A percentile compares a stretch with the other conserved stretches of the same genome.
Evolutionary conservation across 2,329 filamentous ascomycete genomes (phyloP).

Genomic region (Tetracladium maxilliforme): DNA sequence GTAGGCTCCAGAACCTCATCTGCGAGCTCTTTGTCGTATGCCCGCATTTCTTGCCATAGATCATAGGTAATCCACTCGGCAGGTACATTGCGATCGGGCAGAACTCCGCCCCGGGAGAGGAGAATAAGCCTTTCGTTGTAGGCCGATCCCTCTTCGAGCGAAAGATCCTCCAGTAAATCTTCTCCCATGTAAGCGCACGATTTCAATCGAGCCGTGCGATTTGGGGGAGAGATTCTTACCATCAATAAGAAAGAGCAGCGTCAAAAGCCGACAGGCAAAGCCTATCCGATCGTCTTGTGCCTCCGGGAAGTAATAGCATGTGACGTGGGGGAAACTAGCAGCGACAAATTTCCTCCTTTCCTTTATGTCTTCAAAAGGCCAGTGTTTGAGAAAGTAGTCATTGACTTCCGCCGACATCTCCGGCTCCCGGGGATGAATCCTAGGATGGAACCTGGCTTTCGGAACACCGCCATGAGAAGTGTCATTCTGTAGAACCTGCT

Average conservation of each 20-base stretch:
- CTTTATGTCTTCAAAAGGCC: constrained; percentile 18
- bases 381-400: constrained; percentile 20
- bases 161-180: constrained; percentile 26
- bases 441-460: no score
- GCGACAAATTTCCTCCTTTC: constrained; percentile 15
- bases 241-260: constrained; percentile 25
- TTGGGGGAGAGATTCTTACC: constrained; percentile 12
- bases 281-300: constrained; percentile 21
- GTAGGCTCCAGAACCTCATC: constrained; percentile 20
- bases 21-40: constrained; percentile 16
- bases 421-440: constrained; percentile 13
- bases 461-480: no score
- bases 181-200: neutral
- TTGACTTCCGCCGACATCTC: constrained; percentile 18
- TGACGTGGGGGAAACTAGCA: constrained; percentile 18
- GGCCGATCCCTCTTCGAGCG: constrained; percentile 18
- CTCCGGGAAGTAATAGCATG: constrained; percentile 21
- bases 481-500: no score
- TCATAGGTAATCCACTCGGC: constrained; percentile 22
- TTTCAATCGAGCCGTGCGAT: constrained; percentile 1
- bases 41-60: constrained; percentile 22
- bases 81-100: constrained; percentile 16
- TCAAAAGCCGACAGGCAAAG: constrained; percentile 21
- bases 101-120: constrained; percentile 14
- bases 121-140: constrained; percentile 22